A percentile compares a stretch with the other conserved stretches of the same genome.
These are phyloP conservation scores for Hymenoscyphus fructigenus DNA, from an alignment of 2,329 filamentous ascomycete genomes.

Conservation along the genomic window DNA sequence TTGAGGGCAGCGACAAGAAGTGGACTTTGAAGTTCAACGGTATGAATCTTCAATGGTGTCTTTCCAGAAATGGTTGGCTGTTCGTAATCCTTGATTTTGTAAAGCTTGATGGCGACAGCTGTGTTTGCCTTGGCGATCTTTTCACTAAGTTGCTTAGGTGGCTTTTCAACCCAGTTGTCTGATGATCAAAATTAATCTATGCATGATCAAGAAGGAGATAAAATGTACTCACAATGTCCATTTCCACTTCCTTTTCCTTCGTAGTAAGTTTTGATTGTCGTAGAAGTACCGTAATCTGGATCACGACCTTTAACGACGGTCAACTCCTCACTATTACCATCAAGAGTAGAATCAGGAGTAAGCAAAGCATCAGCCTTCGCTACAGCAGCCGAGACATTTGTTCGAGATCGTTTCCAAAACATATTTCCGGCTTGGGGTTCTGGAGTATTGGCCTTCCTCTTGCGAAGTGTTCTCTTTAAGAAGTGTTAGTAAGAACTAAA, in stretches of 20 bases:
- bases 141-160: constrained; percentile 20
- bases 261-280: constrained; percentile 23
- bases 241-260: constrained; percentile 17
- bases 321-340: not conserved
- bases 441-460: constrained; percentile 10
- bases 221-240: constrained; percentile 7
- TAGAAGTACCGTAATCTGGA: constrained; percentile 20
- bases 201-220: not conserved
- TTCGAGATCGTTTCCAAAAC: constrained; percentile 11
- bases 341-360: constrained; percentile 7
- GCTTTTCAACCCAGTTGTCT: constrained; percentile 24
- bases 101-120: constrained; percentile 46
- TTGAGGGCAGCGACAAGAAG: constrained; percentile 44
- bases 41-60: constrained; percentile 42
- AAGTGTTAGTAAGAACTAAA: not conserved
- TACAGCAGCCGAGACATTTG: not conserved
- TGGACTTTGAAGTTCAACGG: constrained; percentile 45
- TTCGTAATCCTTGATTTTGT: constrained; percentile 45
- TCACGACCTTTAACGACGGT: constrained; percentile 12
- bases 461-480: constrained; percentile 10
- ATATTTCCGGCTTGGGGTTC: constrained; percentile 7
- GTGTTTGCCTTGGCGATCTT: constrained; percentile 35
- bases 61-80: constrained; percentile 43
- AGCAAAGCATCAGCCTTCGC: not conserved
- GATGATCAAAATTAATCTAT: not conserved